phyloP scores from a whole-genome alignment of 805 yeast genomes.

The Teunomyces funiuensis region DNA sequence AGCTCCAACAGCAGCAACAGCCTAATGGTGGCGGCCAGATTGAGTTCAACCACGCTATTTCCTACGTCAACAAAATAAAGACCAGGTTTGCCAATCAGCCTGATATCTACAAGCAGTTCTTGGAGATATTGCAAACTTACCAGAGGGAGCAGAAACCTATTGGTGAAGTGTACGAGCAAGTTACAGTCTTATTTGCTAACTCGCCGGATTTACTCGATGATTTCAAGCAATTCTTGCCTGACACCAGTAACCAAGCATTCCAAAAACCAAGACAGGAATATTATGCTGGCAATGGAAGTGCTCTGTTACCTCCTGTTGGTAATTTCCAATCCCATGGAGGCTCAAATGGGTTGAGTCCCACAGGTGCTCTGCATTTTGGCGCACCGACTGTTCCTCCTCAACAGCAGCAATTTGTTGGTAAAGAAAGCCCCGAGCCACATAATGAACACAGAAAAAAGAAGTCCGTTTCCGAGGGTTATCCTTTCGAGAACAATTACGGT shows the following conservation, averaged over 20 bases:
- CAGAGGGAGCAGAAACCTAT: conserved; percentile 96
- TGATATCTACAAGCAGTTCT: conserved; percentile 89
- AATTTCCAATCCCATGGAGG: conserved; percentile 63
- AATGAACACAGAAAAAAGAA: conserved; percentile 18
- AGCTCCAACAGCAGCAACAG: conserved; percentile 16
- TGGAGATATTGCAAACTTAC: conserved; percentile 93
- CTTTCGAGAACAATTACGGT: conserved; percentile 32
- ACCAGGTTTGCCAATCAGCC: conserved; percentile 92
- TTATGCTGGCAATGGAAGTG: conserved; percentile 28
- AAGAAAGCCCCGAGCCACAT: conserved; percentile 10
- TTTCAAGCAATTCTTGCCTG: conserved; percentile 93
- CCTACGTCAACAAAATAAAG: conserved; percentile 93
- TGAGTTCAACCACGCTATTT: conserved; percentile 95
- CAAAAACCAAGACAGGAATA: conserved; percentile 26
- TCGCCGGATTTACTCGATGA: conserved; percentile 95
- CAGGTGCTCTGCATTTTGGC: conserved; percentile 18
- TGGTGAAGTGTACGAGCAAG: conserved; percentile 92
- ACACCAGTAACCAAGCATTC: conserved; percentile 49
- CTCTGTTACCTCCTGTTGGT: conserved; percentile 85
- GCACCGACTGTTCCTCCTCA: conserved; percentile 13
- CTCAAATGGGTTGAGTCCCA: conserved; percentile 22
- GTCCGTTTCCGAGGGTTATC: conserved; percentile 28
- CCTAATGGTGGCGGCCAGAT: conserved; percentile 65
- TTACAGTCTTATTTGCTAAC: conserved; percentile 80
- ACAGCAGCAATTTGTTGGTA: conserved; percentile 7